Percentiles rank a stretch among this genome's conserved stretches.
Conservation (phyloP, 345 rosid genomes). For the Citrus sinensis region DVS_A1.0 CM039161.1:3722001-3722500, state of each 20-base stretch:
- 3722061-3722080: neutral
- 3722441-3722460: slow-evolving; percentile 95
- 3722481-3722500: slow-evolving; percentile 81
- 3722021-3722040: neutral
- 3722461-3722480: slow-evolving; percentile 82
- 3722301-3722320: neutral
- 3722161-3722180: neutral
- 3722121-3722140: neutral
- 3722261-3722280: neutral
- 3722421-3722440: slow-evolving; percentile 14
- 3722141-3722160: neutral
- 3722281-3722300: neutral
- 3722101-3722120: neutral
- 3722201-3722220: neutral
- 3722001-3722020: neutral
- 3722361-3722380: neutral
- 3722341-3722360: neutral
- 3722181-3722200: neutral
- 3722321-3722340: neutral
- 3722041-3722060: neutral
- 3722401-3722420: slow-evolving; percentile 6
- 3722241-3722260: neutral
- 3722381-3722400: neutral
- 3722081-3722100: neutral
- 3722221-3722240: neutral